A percentile compares a stretch with the other conserved stretches of the same genome.
These are phyloP conservation scores for Neonectria ditissima DNA, from an alignment of 2,329 filamentous ascomycete genomes.

Conservation along the genomic window DNA sequence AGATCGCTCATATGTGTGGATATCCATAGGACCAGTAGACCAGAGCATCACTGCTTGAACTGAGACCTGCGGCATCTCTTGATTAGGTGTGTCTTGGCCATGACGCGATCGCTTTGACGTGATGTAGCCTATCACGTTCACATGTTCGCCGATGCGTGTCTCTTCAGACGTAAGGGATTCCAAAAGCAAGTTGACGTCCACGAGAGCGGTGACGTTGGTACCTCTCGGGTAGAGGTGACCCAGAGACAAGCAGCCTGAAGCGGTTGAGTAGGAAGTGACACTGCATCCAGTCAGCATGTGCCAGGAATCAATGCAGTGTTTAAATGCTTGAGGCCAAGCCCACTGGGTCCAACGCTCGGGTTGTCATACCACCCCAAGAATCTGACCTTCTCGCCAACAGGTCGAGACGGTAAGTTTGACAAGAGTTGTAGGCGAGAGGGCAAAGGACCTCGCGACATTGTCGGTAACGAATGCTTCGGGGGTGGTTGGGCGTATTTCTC, in stretches of 20 bases:
- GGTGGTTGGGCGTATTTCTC: conserved; percentile 3
- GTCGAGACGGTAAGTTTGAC: conserved; percentile 64
- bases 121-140: conserved; percentile 89
- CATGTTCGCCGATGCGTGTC: conserved; percentile 81
- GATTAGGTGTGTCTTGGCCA: conserved; percentile 21
- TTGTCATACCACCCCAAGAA: conserved; percentile 87
- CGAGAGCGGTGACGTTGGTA: conserved; percentile 63
- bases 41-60: conserved; percentile 85
- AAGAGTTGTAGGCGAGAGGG: conserved; percentile 76
- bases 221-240: conserved; percentile 72
- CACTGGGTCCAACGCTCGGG: conserved; percentile 7
- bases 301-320: conserved; percentile 39
- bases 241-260: conserved; percentile 72
- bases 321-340: conserved; percentile 8
- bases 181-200: conserved; percentile 80
- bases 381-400: conserved; percentile 81
- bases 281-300: conserved; percentile 50
- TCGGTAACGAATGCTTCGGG: conserved; percentile 15
- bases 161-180: conserved; percentile 72
- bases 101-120: conserved; percentile 45
- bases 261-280: conserved; percentile 63
- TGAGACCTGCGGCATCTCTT: conserved; percentile 47
- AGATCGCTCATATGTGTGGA: conserved; percentile 77
- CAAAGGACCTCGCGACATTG: conserved; percentile 69
- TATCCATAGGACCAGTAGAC: conserved; percentile 77